Evolutionary conservation across 306 rosid genomes (phyloP).

Genomic region (Citrullus mucosospermus): DNA sequence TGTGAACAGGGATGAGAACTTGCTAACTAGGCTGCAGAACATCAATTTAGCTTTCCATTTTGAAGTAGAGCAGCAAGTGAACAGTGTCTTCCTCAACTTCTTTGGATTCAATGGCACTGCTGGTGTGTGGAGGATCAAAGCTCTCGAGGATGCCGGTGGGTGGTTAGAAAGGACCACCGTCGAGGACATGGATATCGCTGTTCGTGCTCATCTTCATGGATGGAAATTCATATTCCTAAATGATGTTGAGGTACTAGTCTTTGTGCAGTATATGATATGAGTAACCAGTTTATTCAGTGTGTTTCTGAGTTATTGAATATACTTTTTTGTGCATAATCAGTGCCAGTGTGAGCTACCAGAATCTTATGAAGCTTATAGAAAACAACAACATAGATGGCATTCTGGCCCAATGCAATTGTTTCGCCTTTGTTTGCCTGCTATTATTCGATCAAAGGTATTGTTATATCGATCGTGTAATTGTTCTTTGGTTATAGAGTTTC

Average conservation of each 20-base stretch:
- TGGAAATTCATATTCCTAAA: constrained; percentile 93
- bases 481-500: background rate
- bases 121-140: constrained; percentile 90
- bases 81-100: constrained; percentile 61
- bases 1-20: constrained; percentile 80
- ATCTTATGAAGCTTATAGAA: constrained; percentile 87
- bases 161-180: constrained; percentile 96
- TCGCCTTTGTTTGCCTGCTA: constrained; percentile 71
- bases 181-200: constrained; percentile 95
- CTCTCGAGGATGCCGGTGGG: constrained; percentile 83
- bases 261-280: background rate
- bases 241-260: constrained; percentile 63
- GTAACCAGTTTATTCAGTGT: background rate
- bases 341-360: constrained; percentile 94
- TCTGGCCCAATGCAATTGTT: constrained; percentile 95
- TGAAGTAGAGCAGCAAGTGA: constrained; percentile 80
- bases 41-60: constrained; percentile 75
- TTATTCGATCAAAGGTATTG: constrained; percentile 53
- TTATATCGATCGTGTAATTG: background rate
- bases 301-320: constrained; percentile 11
- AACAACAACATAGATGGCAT: constrained; percentile 93
- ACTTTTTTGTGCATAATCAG: constrained; percentile 23
- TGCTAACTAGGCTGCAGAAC: constrained; percentile 81
- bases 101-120: constrained; percentile 95
- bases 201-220: constrained; percentile 89